Percentiles rank a stretch among this genome's conserved stretches.
Conservation (phyloP, 257 asterid genomes). For the Solanum sejunctum region DNA sequence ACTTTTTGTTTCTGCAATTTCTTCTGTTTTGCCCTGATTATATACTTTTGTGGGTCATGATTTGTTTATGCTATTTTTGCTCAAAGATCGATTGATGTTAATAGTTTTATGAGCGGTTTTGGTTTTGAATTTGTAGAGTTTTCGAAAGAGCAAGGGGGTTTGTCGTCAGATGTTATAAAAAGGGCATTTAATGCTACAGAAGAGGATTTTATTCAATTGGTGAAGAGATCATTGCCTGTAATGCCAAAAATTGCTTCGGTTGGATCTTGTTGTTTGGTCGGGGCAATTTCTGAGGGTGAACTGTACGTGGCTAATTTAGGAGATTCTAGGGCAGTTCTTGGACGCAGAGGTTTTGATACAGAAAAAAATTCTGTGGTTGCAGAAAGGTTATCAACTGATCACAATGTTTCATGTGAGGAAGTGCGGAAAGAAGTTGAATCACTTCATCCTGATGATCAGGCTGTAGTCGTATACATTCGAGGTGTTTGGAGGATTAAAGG, state of each 20-base stretch:
- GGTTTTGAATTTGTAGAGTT: conserved; percentile 42
- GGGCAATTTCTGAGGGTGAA: conserved; percentile 70
- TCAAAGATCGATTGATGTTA: background rate
- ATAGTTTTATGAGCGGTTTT: background rate
- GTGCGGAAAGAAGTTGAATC: conserved; percentile 91
- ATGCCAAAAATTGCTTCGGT: conserved; percentile 78
- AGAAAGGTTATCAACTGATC: conserved; percentile 81
- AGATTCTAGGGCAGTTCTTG: conserved; percentile 95
- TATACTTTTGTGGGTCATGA: background rate
- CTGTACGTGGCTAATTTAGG: conserved; percentile 82
- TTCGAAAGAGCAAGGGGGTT: conserved; percentile 75
- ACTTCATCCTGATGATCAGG: conserved; percentile 70
- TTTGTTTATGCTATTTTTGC: background rate
- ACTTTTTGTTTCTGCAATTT: background rate
- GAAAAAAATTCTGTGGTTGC: conserved; percentile 57
- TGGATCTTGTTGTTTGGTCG: conserved; percentile 87
- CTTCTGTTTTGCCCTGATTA: too few species aligned
- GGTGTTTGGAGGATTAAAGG: conserved; percentile 99
- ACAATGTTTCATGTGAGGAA: conserved; percentile 68
- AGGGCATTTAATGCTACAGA: conserved; percentile 82
- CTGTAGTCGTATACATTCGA: conserved; percentile 59
- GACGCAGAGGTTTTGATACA: conserved; percentile 58
- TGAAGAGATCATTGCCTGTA: conserved; percentile 45
- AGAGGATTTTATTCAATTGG: conserved; percentile 79
- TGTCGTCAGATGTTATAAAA: conserved; percentile 71